Evolutionary conservation across 2,329 filamentous ascomycete genomes (phyloP).

Genomic region (Venturia effusa): DNA sequence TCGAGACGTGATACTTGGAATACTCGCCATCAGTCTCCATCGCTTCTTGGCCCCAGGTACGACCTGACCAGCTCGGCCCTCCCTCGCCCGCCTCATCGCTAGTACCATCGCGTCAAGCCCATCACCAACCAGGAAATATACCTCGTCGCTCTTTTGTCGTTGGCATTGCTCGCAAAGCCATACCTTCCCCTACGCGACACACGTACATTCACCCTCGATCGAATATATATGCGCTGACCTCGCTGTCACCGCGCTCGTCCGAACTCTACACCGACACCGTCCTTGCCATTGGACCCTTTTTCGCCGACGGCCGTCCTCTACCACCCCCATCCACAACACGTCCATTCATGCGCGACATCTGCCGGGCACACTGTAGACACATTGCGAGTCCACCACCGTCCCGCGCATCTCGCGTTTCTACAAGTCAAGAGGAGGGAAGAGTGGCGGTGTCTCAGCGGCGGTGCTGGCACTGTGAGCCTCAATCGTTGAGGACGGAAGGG

Average conservation of each 20-base stretch:
- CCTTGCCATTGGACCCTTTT: neutral
- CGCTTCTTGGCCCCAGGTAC: neutral
- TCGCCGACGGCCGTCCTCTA: neutral
- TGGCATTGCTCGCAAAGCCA: neutral
- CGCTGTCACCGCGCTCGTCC: neutral
- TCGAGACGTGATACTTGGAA: neutral
- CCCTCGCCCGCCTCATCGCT: neutral
- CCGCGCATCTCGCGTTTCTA: neutral
- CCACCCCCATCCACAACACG: neutral
- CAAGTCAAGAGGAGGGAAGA: constrained; percentile 4
- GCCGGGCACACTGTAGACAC: neutral
- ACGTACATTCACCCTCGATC: too few relatives aligned
- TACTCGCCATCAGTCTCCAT: neutral
- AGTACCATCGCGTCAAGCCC: neutral
- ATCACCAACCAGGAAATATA: neutral
- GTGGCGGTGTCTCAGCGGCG: constrained; percentile 8
- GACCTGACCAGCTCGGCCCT: neutral
- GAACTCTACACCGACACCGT: neutral
- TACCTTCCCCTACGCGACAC: neutral
- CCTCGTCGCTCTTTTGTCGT: neutral
- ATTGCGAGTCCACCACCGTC: neutral
- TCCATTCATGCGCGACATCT: constrained; percentile 7
- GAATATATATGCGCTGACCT: constrained; percentile 3
- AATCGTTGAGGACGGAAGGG: neutral
- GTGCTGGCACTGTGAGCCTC: constrained; percentile 9